phyloP scores from a whole-genome alignment of 257 asterid species.

The Verbascum thapsus region DNA sequence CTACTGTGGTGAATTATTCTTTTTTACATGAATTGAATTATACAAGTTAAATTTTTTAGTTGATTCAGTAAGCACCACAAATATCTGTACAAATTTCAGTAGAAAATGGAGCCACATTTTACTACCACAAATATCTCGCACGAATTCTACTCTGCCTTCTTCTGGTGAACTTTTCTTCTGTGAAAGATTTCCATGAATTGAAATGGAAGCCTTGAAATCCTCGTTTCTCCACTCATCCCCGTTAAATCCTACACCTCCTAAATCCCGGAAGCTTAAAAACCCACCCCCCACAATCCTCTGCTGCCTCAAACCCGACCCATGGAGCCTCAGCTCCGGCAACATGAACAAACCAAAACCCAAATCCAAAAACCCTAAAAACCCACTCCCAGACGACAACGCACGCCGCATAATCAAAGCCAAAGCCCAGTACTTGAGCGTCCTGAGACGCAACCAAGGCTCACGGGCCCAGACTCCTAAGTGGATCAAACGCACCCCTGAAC shows the following conservation, averaged over 20 bases:
- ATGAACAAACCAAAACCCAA: slow-evolving; percentile 69
- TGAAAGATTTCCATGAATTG: slow-evolving; percentile 25
- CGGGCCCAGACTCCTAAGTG: slow-evolving; percentile 83
- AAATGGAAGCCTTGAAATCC: slow-evolving; percentile 72
- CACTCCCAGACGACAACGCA: slow-evolving; percentile 88
- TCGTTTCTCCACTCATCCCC: slow-evolving; percentile 51
- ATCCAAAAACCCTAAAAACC: slow-evolving; percentile 72
- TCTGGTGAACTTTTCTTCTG: neutral
- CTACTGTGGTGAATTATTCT: too few species aligned
- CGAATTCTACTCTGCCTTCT: neutral
- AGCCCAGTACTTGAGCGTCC: slow-evolving; percentile 70
- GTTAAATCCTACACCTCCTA: slow-evolving; percentile 34
- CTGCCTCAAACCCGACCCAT: slow-evolving; percentile 80
- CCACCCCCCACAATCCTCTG: slow-evolving; percentile 38
- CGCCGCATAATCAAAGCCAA: slow-evolving; percentile 92
- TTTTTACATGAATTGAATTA: too few species aligned
- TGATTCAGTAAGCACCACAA: too few species aligned
- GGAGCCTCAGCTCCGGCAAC: slow-evolving; percentile 86
- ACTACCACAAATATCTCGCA: slow-evolving; percentile 19
- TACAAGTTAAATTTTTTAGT: too few species aligned
- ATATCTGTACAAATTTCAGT: slow-evolving; percentile 11
- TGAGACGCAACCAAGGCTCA: slow-evolving; percentile 91
- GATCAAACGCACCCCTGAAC: slow-evolving; percentile 90
- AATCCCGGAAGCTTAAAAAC: slow-evolving; percentile 29
- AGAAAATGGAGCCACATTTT: slow-evolving; percentile 30